Evolutionary conservation across 2,329 filamentous ascomycete species (phyloP), one percentile per base, ranked within the genome.

Genomic region (Neofusicoccum umdonicola): DNA sequence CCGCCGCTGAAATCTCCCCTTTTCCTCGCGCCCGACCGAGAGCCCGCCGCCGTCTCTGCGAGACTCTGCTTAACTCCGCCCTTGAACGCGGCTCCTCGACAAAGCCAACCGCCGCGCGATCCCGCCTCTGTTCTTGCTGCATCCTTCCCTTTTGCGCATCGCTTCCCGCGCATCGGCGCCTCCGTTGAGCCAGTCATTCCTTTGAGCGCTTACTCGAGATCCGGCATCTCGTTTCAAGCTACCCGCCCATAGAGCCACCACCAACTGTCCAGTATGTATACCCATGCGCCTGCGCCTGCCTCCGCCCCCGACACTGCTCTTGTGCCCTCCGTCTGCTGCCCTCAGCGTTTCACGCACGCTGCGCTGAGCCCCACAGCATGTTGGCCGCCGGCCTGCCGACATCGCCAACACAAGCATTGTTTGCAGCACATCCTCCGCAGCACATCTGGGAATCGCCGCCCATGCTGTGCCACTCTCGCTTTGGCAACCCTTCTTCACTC

Each of bases 221-320:
- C 76, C 76, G 76, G 76, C 73, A 78, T 78, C 76, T 78, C 76
- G 71, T 75, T 72, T 69, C 72, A 71, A 73, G 66, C 71, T 68
- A 67, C 72, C 68, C 71, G 67, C 63, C 68, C 58, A 41, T 64
- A 65, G 67, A 64, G 65, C 69, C 57, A 61, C 66, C 41, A 41
- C 50, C 62, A 47, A 41, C 42, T 65, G 19, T 56, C 70, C 71
- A 74, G 76, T 78, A 71, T 69, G 75, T 77, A 54, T 62, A 47
- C 65, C 54, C 41, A 52, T 63, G 56, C 35, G 57, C 64, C 64
- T 57, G 45, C 39, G 39, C 63, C 37, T 15, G 15, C 54, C 41
- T 22, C 19, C 37, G 37, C 34, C 31, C 61, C 54, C 54, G 54
- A 44, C 48, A 39, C 47, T 54, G 31, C 41, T 51, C 57, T 42